Evolutionary conservation across 208 protist species (phyloP), one percentile per base, ranked within the genome.

Genomic region (Trypanosoma lewisi): DNA sequence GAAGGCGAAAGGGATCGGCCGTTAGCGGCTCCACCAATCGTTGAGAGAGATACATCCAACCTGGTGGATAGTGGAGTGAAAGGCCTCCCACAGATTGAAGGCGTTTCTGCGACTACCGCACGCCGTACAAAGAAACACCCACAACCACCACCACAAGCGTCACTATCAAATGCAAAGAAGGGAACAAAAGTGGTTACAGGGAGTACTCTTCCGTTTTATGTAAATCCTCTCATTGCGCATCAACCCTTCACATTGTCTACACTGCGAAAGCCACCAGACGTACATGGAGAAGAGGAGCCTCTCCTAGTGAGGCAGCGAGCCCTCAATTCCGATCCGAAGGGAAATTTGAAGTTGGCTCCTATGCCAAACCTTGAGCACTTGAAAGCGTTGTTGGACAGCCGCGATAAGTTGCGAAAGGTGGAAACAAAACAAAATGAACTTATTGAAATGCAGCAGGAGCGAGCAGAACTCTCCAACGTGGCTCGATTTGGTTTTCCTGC

Each of bases 141-240:
- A 11, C 17, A 2, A 6, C 16, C 14, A 44, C 4, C 36, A 27
- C 23, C 16, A 8, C 17, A 63, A 50, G 17, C 47, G 23, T 11
- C 39, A 45, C 14, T 25, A 51, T 25, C 36, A 50, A 11, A 52
- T 17, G 17, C 27, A 55, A 54, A 64, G 50, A 47, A 65, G 27
- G 44, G 21, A n/a, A 19, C 16, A 5, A 50, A 21, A 11, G 45
- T 63, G 44, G 21, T 19, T 21, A 14, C 59, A 21, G 67, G 59
- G 34, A 66, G 52, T 27, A 66, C 16, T 6, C 47, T 73, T 37
- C 52, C 67, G 16, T 73, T 73, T 47, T 54, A 67, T 54, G 52
- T 73, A 3, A 73, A 73, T 31, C 17, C 28, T n/a, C 16, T 12
- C 41, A 73, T 73, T 58, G 42, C 19, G 27, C 49, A 64, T 1